Evolutionary conservation across 106 monocot genomes (phyloP).

Genomic region (Dactylorhiza incarnata): DNA sequence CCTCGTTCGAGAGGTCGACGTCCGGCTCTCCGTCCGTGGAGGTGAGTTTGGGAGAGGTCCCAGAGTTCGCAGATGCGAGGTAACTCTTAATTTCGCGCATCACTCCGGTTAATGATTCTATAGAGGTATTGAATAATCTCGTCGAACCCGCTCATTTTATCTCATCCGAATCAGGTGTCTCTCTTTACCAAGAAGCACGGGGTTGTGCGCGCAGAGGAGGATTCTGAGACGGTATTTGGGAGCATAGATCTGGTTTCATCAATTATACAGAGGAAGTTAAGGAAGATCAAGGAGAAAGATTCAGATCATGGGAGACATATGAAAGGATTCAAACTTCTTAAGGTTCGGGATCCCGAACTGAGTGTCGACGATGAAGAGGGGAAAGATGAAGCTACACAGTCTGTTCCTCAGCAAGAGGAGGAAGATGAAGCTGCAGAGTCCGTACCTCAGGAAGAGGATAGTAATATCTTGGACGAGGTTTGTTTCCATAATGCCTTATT

Average conservation of each 20-base stretch:
- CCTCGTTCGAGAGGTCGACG: conserved; percentile 82
- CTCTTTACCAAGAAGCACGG: conserved; percentile 85
- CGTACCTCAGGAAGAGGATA: conserved; percentile 33
- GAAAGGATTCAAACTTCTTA: conserved; percentile 64
- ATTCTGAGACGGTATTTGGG: conserved; percentile 46
- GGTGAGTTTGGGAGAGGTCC: conserved; percentile 83
- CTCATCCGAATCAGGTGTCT: conserved; percentile 40
- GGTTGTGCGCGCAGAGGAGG: conserved; percentile 77
- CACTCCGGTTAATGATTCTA: neutral
- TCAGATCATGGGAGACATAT: conserved; percentile 81
- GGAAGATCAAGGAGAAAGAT: conserved; percentile 98
- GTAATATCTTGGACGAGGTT: conserved; percentile 38
- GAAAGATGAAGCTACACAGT: conserved; percentile 20
- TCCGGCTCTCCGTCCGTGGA: conserved; percentile 73
- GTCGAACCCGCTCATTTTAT: neutral
- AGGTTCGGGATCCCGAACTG: conserved; percentile 36
- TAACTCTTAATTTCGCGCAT: neutral
- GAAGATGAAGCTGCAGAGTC: conserved; percentile 20
- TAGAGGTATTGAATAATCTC: neutral
- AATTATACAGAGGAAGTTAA: conserved; percentile 81
- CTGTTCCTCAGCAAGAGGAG: conserved; percentile 22
- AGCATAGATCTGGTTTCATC: conserved; percentile 63
- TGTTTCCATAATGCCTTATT: conserved; percentile 1
- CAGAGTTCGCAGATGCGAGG: conserved; percentile 73
- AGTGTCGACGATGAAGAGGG: conserved; percentile 9